Base-by-base conservation (phyloP, 805 yeast species). In the Yamadazyma akitaensis region DNA sequence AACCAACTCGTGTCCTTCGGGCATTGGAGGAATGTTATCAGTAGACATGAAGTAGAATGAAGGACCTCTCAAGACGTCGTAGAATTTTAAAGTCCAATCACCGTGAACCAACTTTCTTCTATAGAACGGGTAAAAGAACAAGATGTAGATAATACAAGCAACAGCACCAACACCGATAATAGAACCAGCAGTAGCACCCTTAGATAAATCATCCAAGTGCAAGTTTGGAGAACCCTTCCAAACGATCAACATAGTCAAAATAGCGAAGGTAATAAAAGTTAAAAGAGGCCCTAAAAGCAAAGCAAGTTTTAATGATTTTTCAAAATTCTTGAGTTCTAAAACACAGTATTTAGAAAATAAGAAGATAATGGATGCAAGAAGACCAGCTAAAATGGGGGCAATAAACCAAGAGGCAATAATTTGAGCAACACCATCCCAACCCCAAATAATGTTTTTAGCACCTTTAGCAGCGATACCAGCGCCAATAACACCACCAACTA, bases 181-280 rank as follows among this genome's bases (percentile, higher is more conserved):
- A 26, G 87, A 70, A 9, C 81, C 86, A 39, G 67, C 72, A 36
- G 77, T 77, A 10, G 83, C 75, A 26, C 77, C 77, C 5, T 71
- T 57, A 1, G 82, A 68, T 44, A 85, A 69, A 7, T 79, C 59
- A 52, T 79, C 71, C 57, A 85, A 70, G 24, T 79, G 67, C 55
- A 85, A 74, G 53, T 76, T 75, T 56, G 91, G 89, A 46, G 91
- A 84, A 56, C 90, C 91, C 62, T 85, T 84, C 87, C 88, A 84
- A 33, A 82, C 88, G 60, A 85, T 81, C 64, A 84, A 75, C 86
- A 86, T 84, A 48, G 90, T 82, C 56, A 85, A 72, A 42, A 84
- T 75, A 35, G 82, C 62, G 48, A 82, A 80, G 19, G 88, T 77
- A 33, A 71, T 59, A 53, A 77, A 83, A 17, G 85, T 84, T 60